Base-by-base conservation (phyloP, 345 rosid species). In the Rhodamnia argentea region DNA sequence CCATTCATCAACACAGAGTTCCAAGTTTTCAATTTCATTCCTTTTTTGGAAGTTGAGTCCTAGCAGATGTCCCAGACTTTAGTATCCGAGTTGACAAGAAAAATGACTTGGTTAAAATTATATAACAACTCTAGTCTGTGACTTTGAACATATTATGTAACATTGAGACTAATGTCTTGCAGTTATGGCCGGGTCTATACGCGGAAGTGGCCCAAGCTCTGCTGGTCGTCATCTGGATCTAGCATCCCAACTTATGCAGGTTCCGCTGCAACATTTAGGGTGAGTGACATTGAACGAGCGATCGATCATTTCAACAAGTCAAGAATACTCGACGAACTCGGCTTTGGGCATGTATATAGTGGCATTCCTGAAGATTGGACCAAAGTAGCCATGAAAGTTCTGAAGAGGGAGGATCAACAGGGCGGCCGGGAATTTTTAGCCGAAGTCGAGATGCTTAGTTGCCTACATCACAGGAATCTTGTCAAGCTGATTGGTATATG, bases 361-460 rank as follows among this genome's bases (percentile, higher is more conserved):
- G 99, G 98, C 83, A 88, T 91, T 90, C 94, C 96, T 52, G 94
- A 95, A 60, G 99, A 97, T 50, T 96, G 96, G 86, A 97, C 94
- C 47, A 88, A 94, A 87, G 96, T 94, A 52, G 99, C 97, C 1
- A 96, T 97, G 84, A 95, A 97, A 90, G 95, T 97, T 40, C 86
- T 97, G 85, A 95, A 95, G 91, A 92, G 98, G 90, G 96, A 95
- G 82, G 98, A 95, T 91, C 98, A 93, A 51, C 99, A 95, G 89
- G 97, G 98, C 52, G 89, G 95, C 86, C 90, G 97, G 53, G 98
- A 96, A 90, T 96, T 96, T 93, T 90, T 96, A 90, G 98, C 98
- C 18, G 98, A 97, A 89, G 95, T 96, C 18, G 99, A 97, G 91
- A 97, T 97, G 98, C 96, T 97, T 89, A 97, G 98, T 84, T 98